Percentiles rank a stretch among this genome's conserved stretches.
phyloP scores from a whole-genome alignment of 2,329 filamentous ascomycete genomes.

The Rhexocercosporidium sp. region DNA sequence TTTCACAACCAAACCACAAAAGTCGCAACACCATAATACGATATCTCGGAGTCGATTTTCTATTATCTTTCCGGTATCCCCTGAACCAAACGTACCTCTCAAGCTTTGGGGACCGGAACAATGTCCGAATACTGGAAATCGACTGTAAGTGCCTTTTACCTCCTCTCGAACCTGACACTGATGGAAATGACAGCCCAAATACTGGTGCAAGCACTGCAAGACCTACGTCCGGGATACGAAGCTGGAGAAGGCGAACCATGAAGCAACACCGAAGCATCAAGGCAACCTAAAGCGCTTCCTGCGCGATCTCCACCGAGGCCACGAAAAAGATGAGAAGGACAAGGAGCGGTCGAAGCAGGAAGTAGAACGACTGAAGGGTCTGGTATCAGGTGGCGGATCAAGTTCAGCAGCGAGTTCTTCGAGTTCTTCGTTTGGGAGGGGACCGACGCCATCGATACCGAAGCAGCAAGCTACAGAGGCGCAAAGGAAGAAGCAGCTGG shows the following conservation, averaged over 20 bases:
- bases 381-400: conserved; percentile 58
- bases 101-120: conserved; percentile 16
- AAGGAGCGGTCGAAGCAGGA: conserved; percentile 84
- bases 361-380: conserved; percentile 81
- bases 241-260: conserved; percentile 87
- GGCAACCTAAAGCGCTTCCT: conserved; percentile 86
- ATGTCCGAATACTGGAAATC: conserved; percentile 99
- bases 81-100: not conserved
- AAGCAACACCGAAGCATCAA: conserved; percentile 85
- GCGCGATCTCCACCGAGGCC: conserved; percentile 82
- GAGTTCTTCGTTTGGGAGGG: conserved; percentile 33
- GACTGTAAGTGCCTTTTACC: conserved; percentile 57
- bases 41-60: not conserved
- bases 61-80: not conserved
- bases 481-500: conserved; percentile 81
- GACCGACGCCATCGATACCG: conserved; percentile 37
- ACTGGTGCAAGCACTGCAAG: conserved; percentile 98
- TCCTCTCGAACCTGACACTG: conserved; percentile 15
- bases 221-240: conserved; percentile 90
- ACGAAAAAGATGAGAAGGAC: conserved; percentile 81
- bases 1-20: conserved; percentile 6
- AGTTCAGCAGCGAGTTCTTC: conserved; percentile 31
- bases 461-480: conserved; percentile 53
- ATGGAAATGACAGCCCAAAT: conserved; percentile 66
- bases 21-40: not conserved